Conservation (phyloP, 2,329 filamentous ascomycete genomes). For the Microcyclosporella mali region DNA sequence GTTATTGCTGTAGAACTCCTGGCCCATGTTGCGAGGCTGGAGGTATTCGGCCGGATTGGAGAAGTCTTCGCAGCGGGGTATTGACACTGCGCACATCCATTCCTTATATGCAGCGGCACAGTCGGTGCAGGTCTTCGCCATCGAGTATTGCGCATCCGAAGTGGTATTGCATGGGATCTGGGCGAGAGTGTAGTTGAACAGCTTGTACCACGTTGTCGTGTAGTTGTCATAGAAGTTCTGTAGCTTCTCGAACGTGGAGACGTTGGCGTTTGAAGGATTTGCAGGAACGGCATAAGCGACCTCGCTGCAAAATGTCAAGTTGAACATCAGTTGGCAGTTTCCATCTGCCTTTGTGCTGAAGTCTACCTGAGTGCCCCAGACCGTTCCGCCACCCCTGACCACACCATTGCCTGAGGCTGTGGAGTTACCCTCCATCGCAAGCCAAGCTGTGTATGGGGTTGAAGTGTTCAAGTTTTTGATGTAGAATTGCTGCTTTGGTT, state of each 20-base stretch:
- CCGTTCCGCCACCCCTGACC: conserved; percentile 65
- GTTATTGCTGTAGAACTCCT: conserved; percentile 26
- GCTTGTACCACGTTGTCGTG: conserved; percentile 61
- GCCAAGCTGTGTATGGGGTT: conserved; percentile 64
- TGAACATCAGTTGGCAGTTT: conserved; percentile 79
- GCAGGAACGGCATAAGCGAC: conserved; percentile 88
- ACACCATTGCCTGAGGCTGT: conserved; percentile 50
- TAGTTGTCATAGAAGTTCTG: conserved; percentile 71
- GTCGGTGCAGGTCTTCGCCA: conserved; percentile 67
- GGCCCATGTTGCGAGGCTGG: conserved; percentile 64
- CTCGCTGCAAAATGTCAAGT: conserved; percentile 81
- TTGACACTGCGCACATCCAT: conserved; percentile 90
- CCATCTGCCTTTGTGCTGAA: conserved; percentile 75
- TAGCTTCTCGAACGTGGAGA: conserved; percentile 41
- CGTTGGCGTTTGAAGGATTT: conserved; percentile 57
- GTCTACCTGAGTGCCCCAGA: conserved; percentile 60
- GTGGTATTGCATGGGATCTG: conserved; percentile 81
- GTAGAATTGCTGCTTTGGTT: conserved; percentile 84
- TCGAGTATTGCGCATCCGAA: conserved; percentile 68
- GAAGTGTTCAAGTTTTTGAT: conserved; percentile 67
- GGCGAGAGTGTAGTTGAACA: conserved; percentile 74
- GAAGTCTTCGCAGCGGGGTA: conserved; percentile 88
- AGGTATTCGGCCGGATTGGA: conserved; percentile 51
- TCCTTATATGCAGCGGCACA: conserved; percentile 79
- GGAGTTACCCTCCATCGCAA: conserved; percentile 56